Conservation (phyloP, 352 stramenopile species). For the Phytophthora ramorum region DNA sequence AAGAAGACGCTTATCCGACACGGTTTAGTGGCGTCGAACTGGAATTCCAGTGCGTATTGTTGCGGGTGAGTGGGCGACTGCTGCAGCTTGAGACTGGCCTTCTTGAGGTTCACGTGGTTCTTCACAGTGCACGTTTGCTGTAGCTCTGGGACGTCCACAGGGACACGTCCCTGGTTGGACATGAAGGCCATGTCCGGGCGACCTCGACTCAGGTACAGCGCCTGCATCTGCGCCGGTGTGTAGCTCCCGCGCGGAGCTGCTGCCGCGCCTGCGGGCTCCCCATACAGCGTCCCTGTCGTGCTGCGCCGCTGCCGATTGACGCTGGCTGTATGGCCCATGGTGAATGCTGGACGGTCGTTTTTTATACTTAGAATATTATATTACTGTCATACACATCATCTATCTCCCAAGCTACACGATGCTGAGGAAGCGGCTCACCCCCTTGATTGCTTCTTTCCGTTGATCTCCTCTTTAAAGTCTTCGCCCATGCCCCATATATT, state of each 20-base stretch:
- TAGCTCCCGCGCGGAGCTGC: slow-evolving; percentile 59
- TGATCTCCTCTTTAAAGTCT: slow-evolving; percentile 56
- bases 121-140: slow-evolving; percentile 86
- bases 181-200: slow-evolving; percentile 88
- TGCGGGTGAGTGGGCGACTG: slow-evolving; percentile 24
- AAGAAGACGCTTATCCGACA: slow-evolving; percentile 75
- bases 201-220: slow-evolving; percentile 80
- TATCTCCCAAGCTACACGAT: too few species aligned
- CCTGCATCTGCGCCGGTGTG: slow-evolving; percentile 85
- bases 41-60: slow-evolving; percentile 64
- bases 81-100: slow-evolving; percentile 69
- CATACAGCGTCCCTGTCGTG: slow-evolving; percentile 60
- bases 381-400: too few species aligned
- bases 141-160: slow-evolving; percentile 75
- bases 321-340: slow-evolving; percentile 81
- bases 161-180: slow-evolving; percentile 63
- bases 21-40: slow-evolving; percentile 82
- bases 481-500: slow-evolving; percentile 61
- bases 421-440: too few species aligned
- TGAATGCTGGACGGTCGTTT: slow-evolving; percentile 13
- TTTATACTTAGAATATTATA: too few species aligned
- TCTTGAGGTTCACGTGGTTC: slow-evolving; percentile 90
- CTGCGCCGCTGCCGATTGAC: slow-evolving; percentile 55
- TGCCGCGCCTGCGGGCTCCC: slow-evolving; percentile 56
- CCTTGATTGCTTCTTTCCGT: too few species aligned